Conservation (phyloP, 139 green algal species). For the Spirogloea muscicola region DNA sequence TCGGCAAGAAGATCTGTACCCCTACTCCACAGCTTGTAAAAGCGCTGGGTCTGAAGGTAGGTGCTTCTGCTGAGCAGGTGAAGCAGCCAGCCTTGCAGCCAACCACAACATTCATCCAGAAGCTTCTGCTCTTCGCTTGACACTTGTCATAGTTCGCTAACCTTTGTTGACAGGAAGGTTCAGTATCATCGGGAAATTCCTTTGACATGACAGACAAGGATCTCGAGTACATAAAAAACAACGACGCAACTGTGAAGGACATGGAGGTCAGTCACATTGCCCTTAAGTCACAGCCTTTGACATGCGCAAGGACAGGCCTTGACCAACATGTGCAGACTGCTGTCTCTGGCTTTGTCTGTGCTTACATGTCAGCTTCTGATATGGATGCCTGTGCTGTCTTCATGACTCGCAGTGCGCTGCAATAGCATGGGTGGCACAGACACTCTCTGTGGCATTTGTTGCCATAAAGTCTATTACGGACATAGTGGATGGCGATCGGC, state of each 20-base stretch:
- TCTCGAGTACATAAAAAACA: constrained; percentile 69
- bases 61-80: constrained; percentile 1
- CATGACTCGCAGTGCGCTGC: constrained; percentile 29
- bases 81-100: too few species aligned
- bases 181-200: constrained; percentile 80
- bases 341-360: too few species aligned
- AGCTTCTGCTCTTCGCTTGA: too few species aligned
- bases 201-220: constrained; percentile 79
- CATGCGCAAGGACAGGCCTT: too few species aligned
- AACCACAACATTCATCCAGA: too few species aligned
- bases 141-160: too few species aligned
- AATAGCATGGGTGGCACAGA: constrained; percentile 45
- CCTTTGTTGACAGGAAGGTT: too few species aligned
- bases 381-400: too few species aligned
- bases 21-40: neutral
- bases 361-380: too few species aligned
- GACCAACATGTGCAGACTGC: too few species aligned
- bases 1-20: neutral
- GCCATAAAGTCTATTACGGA: constrained; percentile 82
- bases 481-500: constrained; percentile 87
- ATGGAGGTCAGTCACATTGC: constrained; percentile 71
- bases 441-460: constrained; percentile 63
- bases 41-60: constrained; percentile 14
- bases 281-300: too few species aligned
- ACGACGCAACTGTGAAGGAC: constrained; percentile 77